Evolutionary conservation across 192 early-diverging fungal species (phyloP).

Genomic region (Allomyces macrogynus): DNA sequence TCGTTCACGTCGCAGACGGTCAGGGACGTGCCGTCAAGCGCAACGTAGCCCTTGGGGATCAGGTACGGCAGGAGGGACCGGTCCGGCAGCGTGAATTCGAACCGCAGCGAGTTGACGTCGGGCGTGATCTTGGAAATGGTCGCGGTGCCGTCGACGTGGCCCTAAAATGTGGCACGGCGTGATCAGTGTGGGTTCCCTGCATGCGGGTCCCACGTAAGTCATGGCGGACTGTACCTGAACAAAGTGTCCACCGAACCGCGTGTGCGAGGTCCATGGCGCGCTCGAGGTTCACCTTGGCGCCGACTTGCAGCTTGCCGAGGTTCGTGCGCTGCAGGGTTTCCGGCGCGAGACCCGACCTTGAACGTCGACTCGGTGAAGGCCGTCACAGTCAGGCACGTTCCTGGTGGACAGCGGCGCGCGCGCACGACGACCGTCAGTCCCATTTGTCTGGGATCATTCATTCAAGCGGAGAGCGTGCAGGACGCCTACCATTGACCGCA

Average conservation of each 20-base stretch:
- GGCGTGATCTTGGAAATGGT: slow-evolving; percentile 47
- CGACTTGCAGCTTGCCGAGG: slow-evolving; percentile 52
- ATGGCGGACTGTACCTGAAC: slow-evolving; percentile 46
- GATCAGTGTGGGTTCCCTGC: neutral
- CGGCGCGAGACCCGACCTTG: slow-evolving; percentile 76
- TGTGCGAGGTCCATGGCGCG: slow-evolving; percentile 64
- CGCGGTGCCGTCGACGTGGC: slow-evolving; percentile 80
- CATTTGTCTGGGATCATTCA: no score
- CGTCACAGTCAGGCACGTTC: slow-evolving; percentile 89
- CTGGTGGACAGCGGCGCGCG: no score
- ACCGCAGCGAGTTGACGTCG: slow-evolving; percentile 76
- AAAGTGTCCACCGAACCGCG: slow-evolving; percentile 90
- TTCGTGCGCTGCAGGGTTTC: slow-evolving; percentile 87
- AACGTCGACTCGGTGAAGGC: slow-evolving; percentile 63
- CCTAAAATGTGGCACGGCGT: slow-evolving; percentile 16
- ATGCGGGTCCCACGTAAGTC: slow-evolving; percentile 1
- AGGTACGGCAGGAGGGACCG: slow-evolving; percentile 54
- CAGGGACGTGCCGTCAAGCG: slow-evolving; percentile 82
- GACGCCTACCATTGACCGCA: slow-evolving; percentile 50
- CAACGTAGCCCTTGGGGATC: slow-evolving; percentile 87
- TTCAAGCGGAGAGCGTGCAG: neutral
- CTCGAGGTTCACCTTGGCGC: slow-evolving; percentile 77
- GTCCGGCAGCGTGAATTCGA: slow-evolving; percentile 35
- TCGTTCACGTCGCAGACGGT: slow-evolving; percentile 81
- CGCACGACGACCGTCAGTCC: no score